phyloP scores from a whole-genome alignment of 768 basidiomycete genomes.

The Leccinum fibrillosum region DNA sequence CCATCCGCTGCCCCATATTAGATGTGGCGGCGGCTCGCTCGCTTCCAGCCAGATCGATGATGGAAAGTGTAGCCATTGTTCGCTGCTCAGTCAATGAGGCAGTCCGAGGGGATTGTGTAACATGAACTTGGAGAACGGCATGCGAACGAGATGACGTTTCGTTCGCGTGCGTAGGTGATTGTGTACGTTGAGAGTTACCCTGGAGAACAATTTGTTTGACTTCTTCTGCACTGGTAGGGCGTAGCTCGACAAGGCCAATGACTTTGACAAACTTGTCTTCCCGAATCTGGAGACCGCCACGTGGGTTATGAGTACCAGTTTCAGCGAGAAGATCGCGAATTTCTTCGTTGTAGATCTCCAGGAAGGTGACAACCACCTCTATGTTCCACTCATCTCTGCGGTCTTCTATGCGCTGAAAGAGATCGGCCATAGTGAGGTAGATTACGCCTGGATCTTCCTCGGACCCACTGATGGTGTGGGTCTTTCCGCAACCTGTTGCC shows the following conservation, averaged over 20 bases:
- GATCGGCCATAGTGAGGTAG: conserved; percentile 94
- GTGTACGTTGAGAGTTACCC: conserved; percentile 86
- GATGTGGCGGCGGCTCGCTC: conserved; percentile 94
- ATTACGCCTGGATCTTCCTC: conserved; percentile 88
- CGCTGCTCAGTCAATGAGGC: conserved; percentile 79
- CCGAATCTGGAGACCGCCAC: conserved; percentile 88
- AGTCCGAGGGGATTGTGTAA: conserved; percentile 83
- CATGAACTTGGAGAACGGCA: conserved; percentile 94
- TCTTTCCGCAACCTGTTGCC: conserved; percentile 99
- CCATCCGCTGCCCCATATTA: conserved; percentile 98
- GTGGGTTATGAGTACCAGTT: conserved; percentile 52
- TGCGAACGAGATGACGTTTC: conserved; percentile 96
- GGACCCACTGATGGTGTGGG: conserved; percentile 96
- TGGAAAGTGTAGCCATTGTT: conserved; percentile 88
- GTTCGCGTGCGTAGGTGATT: conserved; percentile 94
- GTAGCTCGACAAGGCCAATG: conserved; percentile 76
- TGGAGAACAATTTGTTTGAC: conserved; percentile 91
- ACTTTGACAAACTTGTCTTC: conserved; percentile 95
- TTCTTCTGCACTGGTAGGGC: conserved; percentile 81
- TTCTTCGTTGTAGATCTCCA: conserved; percentile 99
- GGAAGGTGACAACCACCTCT: conserved; percentile 89
- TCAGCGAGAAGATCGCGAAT: conserved; percentile 93
- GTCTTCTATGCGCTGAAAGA: conserved; percentile 91
- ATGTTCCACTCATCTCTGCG: conserved; percentile 80
- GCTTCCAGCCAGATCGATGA: conserved; percentile 97